Percentiles rank a stretch among this genome's conserved stretches.
Conservation (phyloP, 1,284 basidiomycete genomes). For the Psilocybe mexicana region DNA sequence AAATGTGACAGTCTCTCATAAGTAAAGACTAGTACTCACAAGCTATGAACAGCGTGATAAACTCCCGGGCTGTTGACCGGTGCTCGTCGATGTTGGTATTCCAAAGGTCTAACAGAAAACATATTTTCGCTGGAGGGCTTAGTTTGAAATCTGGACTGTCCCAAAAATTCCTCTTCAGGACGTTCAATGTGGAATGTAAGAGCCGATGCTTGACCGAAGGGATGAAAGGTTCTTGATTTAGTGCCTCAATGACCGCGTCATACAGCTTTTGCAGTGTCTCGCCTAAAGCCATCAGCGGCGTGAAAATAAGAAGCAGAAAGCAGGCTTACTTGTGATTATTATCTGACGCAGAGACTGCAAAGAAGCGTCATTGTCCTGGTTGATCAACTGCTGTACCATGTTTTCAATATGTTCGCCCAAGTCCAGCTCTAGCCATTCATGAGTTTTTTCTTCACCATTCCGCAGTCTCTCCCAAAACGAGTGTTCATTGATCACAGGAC, state of each 20-base stretch:
- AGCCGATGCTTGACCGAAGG: not conserved
- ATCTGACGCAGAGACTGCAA: not conserved
- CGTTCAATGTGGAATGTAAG: not conserved
- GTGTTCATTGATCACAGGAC: not conserved
- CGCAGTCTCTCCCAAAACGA: not conserved
- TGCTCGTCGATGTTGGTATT: too few species aligned
- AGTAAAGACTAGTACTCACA: too few species aligned
- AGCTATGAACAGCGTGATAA: too few species aligned
- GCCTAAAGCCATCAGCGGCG: not conserved
- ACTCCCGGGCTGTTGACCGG: too few species aligned
- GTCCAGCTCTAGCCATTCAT: not conserved
- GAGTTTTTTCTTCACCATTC: not conserved
- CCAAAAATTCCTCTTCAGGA: not conserved
- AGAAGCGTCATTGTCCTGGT: not conserved
- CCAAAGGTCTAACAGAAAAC: too few species aligned
- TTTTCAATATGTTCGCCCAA: not conserved
- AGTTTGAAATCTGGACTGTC: not conserved
- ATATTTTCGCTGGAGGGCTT: not conserved
- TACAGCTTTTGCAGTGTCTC: not conserved
- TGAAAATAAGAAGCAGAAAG: not conserved
- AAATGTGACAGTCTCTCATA: too few species aligned
- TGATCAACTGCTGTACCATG: not conserved
- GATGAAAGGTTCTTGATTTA: not conserved
- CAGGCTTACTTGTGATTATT: not conserved
- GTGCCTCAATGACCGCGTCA: not conserved